Conservation (phyloP, 106 monocot genomes). For the Xerophyta viscosa region DNA sequence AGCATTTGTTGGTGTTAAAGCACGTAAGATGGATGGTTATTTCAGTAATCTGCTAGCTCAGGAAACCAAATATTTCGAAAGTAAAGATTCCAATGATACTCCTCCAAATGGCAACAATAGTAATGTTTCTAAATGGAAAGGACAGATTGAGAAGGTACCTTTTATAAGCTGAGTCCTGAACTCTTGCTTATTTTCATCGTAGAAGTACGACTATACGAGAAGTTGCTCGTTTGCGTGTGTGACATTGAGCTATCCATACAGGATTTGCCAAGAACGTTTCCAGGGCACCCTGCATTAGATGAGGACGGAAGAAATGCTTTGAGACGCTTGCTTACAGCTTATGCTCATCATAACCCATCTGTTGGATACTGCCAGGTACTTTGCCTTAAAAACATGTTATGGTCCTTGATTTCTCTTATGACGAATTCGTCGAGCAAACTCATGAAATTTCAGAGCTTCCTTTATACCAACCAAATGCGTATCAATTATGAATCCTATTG, state of each 20-base stretch:
- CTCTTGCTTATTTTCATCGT: too few species aligned
- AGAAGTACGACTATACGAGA: too few species aligned
- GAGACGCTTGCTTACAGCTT: slow-evolving; percentile 90
- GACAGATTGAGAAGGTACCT: slow-evolving; percentile 94
- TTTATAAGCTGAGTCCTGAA: too few species aligned
- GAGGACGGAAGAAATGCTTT: slow-evolving; percentile 92
- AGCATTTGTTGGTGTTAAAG: slow-evolving; percentile 85
- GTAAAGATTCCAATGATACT: slow-evolving; percentile 15
- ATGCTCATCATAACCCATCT: slow-evolving; percentile 97
- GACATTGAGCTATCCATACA: too few species aligned
- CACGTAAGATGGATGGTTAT: slow-evolving; percentile 62
- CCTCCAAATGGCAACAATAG: slow-evolving; percentile 16
- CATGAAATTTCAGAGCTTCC: too few species aligned
- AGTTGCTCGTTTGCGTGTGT: too few species aligned
- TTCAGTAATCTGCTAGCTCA: slow-evolving; percentile 41
- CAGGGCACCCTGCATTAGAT: slow-evolving; percentile 94
- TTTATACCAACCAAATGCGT: too few species aligned
- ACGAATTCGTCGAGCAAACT: too few species aligned
- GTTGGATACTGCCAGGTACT: slow-evolving; percentile 98
- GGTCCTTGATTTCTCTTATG: too few species aligned
- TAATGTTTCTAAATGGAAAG: slow-evolving; percentile 62
- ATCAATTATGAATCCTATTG: too few species aligned
- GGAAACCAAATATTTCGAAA: slow-evolving; percentile 14
- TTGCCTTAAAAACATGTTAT: not conserved
- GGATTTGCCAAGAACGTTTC: slow-evolving; percentile 99